Base-by-base conservation (phyloP, 2,329 filamentous ascomycete species). In the Chaetothyriales sp. region DNA sequence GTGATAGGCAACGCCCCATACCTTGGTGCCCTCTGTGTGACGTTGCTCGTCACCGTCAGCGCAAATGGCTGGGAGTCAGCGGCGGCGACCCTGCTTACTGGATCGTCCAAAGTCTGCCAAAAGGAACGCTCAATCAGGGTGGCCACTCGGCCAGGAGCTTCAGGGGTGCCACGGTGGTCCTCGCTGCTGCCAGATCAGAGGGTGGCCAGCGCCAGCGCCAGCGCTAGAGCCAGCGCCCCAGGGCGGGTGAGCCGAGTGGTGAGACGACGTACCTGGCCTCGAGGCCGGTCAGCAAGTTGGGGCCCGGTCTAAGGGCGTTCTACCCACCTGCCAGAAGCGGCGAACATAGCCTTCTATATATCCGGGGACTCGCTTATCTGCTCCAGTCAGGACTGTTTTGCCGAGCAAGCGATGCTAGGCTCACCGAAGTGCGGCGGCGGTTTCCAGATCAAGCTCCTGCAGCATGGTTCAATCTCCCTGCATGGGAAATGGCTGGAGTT, bases 391-490 rank as follows among this genome's bases (percentile, higher is more conserved):
- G 43, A 29, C 46, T 50, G 43, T 44, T 19, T 44, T 5, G 18
- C 43, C 25, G 4, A n/a, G 9, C 37, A 44, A 15, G 33, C 33
- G 19, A 44, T 28, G 18, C 49, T 48, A 18, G 4, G n/a, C 47
- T 40, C 82, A 95, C 90, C 90, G 66, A 85, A 95, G 66, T 95
- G 86, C 60, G 92, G 92, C 56, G 92, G 92, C 52, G 92, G 90
- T 68, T 97, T 98, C 89, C 89, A 98, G 62, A 98, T 95, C 66
- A 98, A 72, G 67, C 89, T 95, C 71, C 90, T 92, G 49, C 28
- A 15, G 46, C 15, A 18, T n/a, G 19, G n/a, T 43, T 33, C 19
- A 43, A 29, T 29, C 46, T 40, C 18, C 7, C 29, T 54, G 40
- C 47, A 57, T 19, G 62, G 62, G 57, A 45, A 71, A 76, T 59